Percentiles rank a stretch among this genome's conserved stretches.
phyloP scores from a whole-genome alignment of 805 yeast species.

The Groenewaldozyma salmanticensis region DNA sequence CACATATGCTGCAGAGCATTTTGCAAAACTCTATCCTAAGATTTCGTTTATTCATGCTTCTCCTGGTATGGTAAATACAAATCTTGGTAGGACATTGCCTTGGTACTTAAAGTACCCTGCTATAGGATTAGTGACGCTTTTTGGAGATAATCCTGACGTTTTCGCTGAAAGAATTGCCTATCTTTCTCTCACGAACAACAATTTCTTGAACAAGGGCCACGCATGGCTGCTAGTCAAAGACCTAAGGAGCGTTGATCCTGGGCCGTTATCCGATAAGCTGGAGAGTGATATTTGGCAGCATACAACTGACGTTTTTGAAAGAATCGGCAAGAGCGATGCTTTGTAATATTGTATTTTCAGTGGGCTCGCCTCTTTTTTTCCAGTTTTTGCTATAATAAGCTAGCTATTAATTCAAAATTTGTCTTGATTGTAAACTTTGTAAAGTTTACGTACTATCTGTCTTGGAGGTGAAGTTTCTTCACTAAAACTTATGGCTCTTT shows the following conservation, averaged over 20 bases:
- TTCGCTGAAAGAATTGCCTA: conserved; percentile 3
- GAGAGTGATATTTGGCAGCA: conserved; percentile 21
- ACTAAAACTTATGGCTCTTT: too few species aligned
- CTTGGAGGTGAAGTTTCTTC: too few species aligned
- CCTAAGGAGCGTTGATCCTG: conserved; percentile 8
- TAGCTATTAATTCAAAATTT: too few species aligned
- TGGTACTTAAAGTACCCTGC: conserved; percentile 3
- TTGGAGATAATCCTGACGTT: background rate
- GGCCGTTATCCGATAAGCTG: conserved; percentile 10
- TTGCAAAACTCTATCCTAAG: conserved; percentile 3
- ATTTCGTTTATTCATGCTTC: conserved; percentile 4
- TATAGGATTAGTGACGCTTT: background rate
- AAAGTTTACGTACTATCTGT: too few species aligned
- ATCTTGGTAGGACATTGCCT: conserved; percentile 1
- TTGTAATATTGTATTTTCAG: too few species aligned
- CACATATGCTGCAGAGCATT: conserved; percentile 13
- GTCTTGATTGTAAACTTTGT: too few species aligned
- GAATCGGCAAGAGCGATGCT: too few species aligned
- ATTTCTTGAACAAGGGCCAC: conserved; percentile 16
- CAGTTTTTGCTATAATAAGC: too few species aligned
- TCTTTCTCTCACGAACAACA: conserved; percentile 9
- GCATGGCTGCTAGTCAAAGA: conserved; percentile 7
- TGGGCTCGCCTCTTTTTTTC: too few species aligned
- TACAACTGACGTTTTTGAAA: conserved; percentile 15
- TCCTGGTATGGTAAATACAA: conserved; percentile 4